Evolutionary conservation across 305 asterid species (phyloP), one percentile per base, ranked within the genome.

Genomic region (Fraxinus floribunda): DNA sequence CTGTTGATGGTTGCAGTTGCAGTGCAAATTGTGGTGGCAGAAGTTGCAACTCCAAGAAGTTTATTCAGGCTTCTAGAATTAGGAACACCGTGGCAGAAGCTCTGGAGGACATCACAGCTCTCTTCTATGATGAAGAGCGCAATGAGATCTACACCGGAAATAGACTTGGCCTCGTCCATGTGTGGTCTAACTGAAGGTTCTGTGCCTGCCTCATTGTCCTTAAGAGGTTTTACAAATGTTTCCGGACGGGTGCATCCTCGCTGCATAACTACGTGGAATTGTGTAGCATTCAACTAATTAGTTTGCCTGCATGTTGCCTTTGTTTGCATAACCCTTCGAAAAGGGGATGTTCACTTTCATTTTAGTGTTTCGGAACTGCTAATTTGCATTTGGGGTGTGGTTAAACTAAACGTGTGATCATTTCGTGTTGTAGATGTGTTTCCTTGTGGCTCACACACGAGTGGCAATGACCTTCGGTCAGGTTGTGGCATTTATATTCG

Each of bases 71-170:
- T 84, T 84, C 93, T 57, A 84, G 88, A 86, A 88, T 89, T 8
- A 86, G 89, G 83, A 94, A 95, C 92, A 92, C 92, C 0, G 94
- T 91, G 39, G 93, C 93, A 8, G 97, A 95, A 83, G 99, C 99
- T 29, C 85, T 95, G 79, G 99, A 95, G 83, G 99, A 95, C 74
- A 95, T 94, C 84, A 95, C 99, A 70, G 99, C 99, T 35, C 97
- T 95, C 83, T 95, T 93, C 88, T 95, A 95, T 8, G 98, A 95
- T 10, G 98, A 95, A 86, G 98, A 94, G 79, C 97, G 98, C 49
- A 95, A 95, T 32, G 98, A 95, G 82, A 95, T 95, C 79, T 95
- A 94, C 79, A 95, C 99, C 0, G 99, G 98, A 60, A 95, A 95
- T 71, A 93, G 93, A 89, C 89, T 80, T 46, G 99, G 99, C 49